phyloP scores from a whole-genome alignment of 1,284 basidiomycete genomes.

The Fomitiporia mediterranea region DNA sequence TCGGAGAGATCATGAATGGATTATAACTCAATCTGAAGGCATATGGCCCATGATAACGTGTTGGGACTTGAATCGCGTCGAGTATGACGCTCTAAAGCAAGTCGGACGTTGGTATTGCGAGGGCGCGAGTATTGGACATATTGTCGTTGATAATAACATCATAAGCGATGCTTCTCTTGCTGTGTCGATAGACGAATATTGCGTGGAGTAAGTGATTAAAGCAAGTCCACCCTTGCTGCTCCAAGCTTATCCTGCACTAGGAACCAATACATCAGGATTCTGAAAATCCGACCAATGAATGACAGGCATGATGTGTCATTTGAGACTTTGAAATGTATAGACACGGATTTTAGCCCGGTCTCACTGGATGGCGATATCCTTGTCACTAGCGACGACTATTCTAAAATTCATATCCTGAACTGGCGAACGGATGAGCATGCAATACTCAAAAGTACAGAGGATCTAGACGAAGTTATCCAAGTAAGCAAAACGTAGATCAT shows the following conservation, averaged over 20 bases:
- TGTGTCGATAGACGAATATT: conserved; percentile 37
- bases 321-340: conserved; percentile 23
- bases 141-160: conserved; percentile 41
- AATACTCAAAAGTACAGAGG: conserved; percentile 37
- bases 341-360: conserved; percentile 25
- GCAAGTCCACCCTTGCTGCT: conserved; percentile 13
- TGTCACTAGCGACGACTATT: conserved; percentile 46
- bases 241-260: conserved; percentile 18
- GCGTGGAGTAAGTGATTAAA: conserved; percentile 34
- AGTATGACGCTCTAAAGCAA: conserved; percentile 23
- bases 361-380: conserved; percentile 40
- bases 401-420: conserved; percentile 47
- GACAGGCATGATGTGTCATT: conserved; percentile 23
- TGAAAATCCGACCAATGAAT: conserved; percentile 11
- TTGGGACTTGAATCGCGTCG: conserved; percentile 39
- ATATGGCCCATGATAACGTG: conserved; percentile 53
- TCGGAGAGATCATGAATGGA: conserved; percentile 34
- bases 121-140: conserved; percentile 41
- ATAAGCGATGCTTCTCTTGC: conserved; percentile 44
- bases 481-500: not conserved
- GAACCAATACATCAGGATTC: conserved; percentile 22
- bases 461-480: conserved; percentile 26
- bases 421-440: conserved; percentile 45
- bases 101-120: conserved; percentile 48
- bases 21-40: conserved; percentile 50